Evolutionary conservation across 2,329 filamentous ascomycete genomes (phyloP), one percentile per base, ranked within the genome.

Genomic region (Aspergillus aculeatinus): DNA sequence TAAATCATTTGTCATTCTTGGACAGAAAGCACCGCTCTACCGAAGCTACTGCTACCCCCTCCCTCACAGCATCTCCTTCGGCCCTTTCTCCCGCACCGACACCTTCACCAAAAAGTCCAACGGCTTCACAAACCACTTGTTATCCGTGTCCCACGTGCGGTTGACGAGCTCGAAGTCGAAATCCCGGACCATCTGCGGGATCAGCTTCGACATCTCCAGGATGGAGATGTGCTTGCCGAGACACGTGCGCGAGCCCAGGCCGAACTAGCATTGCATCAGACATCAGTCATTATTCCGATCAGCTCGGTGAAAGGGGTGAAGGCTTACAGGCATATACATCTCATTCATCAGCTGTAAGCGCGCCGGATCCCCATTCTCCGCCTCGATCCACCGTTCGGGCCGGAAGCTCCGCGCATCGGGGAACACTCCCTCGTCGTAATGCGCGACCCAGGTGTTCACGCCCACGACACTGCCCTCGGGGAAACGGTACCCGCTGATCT

Each of bases 321-420:
- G 5, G 39, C 75, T 65, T 62, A 77, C 75, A 21, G 76, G 75
- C 69, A 79, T 75, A 56, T 75, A 77, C 67, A 71, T 69, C 55
- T 74, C 69, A 42, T 76, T 74, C 74, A 76, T 74, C 3, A 61
- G 57, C 60, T 70, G 74, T 57, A 75, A 55, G 25, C 56, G 67
- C 16, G 70, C 70, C 3, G 69, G 69, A 27, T 71, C 63, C 14
- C 16, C n/a, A 16, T 48, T 60, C 42, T 76, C 74, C 12, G 69
- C 66, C 58, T 79, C 76, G 3, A 80, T 62, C 79, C 79, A 81
- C n/a, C 79, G 68, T 57, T 80, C 79, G 0, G 82, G 83, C 11
- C 74, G 68, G 63, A 81, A 85, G 0, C 65, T 51, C 7, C 72
- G 68, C 1, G 79, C 77, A 52, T 81, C 75, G 0, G 66, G 55